These are phyloP conservation scores for Selenicereus undatus DNA, from an alignment of 148 eudicot genomes.

Conservation along the genomic window DNA sequence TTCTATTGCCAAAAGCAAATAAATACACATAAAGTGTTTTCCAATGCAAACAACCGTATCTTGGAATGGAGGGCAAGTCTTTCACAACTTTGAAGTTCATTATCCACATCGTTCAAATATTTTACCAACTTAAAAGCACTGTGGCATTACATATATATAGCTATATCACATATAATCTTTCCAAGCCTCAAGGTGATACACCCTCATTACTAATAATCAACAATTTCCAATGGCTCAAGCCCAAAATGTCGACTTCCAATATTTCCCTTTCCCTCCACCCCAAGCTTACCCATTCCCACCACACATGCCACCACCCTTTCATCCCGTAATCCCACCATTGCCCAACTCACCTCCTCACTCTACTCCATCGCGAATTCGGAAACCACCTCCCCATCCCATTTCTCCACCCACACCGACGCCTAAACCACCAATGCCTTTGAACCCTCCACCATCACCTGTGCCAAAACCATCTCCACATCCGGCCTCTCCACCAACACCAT, in stretches of 20 bases:
- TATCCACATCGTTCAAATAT: conserved; percentile 11
- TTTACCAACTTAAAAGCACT: not conserved
- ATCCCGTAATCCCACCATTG: conserved; percentile 22
- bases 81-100: conserved; percentile 41
- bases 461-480: conserved; percentile 36
- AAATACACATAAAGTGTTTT: conserved; percentile 35
- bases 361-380: conserved; percentile 17
- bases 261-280: conserved; percentile 38
- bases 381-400: conserved; percentile 25
- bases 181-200: not conserved
- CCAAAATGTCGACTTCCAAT: conserved; percentile 39
- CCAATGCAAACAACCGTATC: conserved; percentile 59
- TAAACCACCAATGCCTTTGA: no score
- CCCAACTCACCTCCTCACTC: conserved; percentile 31
- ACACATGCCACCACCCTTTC: conserved; percentile 24
- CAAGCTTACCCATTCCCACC: conserved; percentile 36
- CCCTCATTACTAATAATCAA: not conserved
- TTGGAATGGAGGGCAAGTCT: conserved; percentile 63
- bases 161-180: not conserved
- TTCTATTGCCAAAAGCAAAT: conserved; percentile 22
- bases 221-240: conserved; percentile 34
- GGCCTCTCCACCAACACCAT: conserved; percentile 25
- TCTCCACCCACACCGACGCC: conserved; percentile 6
- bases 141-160: not conserved
- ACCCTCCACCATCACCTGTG: conserved; percentile 28